Base-by-base conservation (phyloP, 1,284 basidiomycete genomes). In the Sutorius eximius region DNA sequence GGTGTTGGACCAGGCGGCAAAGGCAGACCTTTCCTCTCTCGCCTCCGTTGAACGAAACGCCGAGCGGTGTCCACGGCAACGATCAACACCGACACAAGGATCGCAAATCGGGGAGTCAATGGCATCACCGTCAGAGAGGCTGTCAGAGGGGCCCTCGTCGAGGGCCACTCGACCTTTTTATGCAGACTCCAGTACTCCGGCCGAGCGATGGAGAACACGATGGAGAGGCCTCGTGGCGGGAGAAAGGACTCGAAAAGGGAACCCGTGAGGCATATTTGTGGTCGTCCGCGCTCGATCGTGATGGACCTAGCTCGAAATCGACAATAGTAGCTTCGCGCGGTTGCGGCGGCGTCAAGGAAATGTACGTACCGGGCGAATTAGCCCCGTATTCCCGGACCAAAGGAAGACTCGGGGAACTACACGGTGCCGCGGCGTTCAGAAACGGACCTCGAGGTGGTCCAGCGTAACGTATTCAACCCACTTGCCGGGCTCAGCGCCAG, bases 1-100 rank as follows among this genome's bases (percentile, higher is more conserved):
- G 27, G 20, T 5, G 42, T 12, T 20, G 57, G 57, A 18, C 57
- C 57, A 18, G 48, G 52, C 3, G 58, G 57, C 3, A 59, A 15
- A 32, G 49, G 58, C 2, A 45, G 12, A 5, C 60, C 53, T 9
- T 52, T 51, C 8, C 48, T 44, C 20, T 49, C 30, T 15, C 5
- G 41, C 8, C 18, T 50, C 3, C 18, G 11, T 34, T 34, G 55
- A 27, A 55, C 5, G 2, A 52, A 2, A 11, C 48, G 52, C 11
- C 49, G 32, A 20, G 50, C 10, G 12, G 27, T 15, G 27, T 55
- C 29, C 9, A 52, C 0, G 16, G 10, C 36, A 37, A 37, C 36
- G 9, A 37, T 11, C n/a, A 37, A 37, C 36, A 18, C 36, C 5
- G 36, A n/a, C 10, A n/a, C 36, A 37, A 37, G n/a, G 36, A 37